Percentiles rank a stretch among this genome's conserved stretches.
phyloP scores from a whole-genome alignment of 495 filamentous ascomycete genomes.

The Thozetella sp. region DNA sequence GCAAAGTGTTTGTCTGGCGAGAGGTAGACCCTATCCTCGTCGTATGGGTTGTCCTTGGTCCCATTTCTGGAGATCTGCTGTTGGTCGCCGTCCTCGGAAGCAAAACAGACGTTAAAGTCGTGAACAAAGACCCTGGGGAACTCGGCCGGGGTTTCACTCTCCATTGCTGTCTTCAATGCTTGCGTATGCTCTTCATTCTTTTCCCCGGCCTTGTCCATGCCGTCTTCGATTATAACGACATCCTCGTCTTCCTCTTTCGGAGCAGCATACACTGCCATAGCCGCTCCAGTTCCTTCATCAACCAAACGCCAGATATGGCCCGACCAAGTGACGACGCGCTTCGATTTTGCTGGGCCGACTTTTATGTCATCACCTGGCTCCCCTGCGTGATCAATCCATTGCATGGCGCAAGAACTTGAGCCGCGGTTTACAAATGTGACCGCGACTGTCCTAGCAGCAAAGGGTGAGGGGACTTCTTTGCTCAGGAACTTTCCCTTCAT shows the following conservation, averaged over 20 bases:
- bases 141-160: neutral
- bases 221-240: neutral
- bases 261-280: neutral
- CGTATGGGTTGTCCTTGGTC: neutral
- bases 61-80: constrained; percentile 3
- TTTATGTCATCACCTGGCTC: neutral
- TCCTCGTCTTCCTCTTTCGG: neutral
- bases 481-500: neutral
- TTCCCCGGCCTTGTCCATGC: neutral
- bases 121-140: constrained; percentile 2
- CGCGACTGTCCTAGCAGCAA: neutral
- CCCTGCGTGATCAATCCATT: constrained; percentile 2
- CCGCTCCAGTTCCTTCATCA: neutral
- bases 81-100: neutral
- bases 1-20: constrained; percentile 4
- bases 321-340: neutral
- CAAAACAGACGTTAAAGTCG: constrained; percentile 1
- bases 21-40: neutral
- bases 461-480: neutral
- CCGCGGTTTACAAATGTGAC: constrained; percentile 3
- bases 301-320: constrained; percentile 5
- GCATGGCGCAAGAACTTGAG: neutral
- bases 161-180: neutral
- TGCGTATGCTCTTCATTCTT: neutral
- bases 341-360: neutral